Evolutionary conservation across 768 basidiomycete species (phyloP), one percentile per base, ranked within the genome.

Genomic region (Boletus sensibilis): DNA sequence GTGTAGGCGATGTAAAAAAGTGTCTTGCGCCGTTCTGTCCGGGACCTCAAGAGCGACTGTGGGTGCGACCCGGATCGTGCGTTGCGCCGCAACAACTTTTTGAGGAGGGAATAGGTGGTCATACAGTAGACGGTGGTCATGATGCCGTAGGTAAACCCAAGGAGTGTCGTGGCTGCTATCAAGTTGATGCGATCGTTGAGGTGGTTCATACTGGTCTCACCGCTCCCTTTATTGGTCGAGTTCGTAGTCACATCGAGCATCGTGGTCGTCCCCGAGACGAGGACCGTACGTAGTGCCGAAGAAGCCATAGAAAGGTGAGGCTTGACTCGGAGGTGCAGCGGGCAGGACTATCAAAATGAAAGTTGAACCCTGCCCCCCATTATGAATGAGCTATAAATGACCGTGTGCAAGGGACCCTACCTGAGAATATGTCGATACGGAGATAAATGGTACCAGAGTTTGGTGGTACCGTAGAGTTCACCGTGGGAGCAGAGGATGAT

Each of bases 1-100:
- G 71, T 65, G 48, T 70, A 74, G 10, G 4, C 5, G 45, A 73
- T 51, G 47, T 70, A 65, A 33, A 69, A 68, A n/a, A 66, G 31
- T 14, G 59, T 69, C 45, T 61, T 68, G 52, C 55, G 58, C 59
- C 52, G 46, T 21, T 53, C 53, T 5, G 23, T 14, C 25, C 46
- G 48, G 10, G 52, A 48, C 27, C 40, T 57, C 18, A 6, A 35
- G 37, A 51, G 39, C 3, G 52, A 53, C 20, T 50, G 49, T 21
- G 63, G 47, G 42, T 65, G 51, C 0, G 54, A 56, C 0, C 56
- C 52, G 5, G 35, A 42, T 35, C 55, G 58, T 27, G 35, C 1
- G 23, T 49, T 45, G 44, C 46, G 63, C 9, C 47, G 56, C 53
- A 48, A 14, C 1, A 69, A n/a, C 14, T 56, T 68, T 45, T 50